Conservation (phyloP, 1,284 basidiomycete genomes). For the Cystobasidiaceae sp. region DNA sequence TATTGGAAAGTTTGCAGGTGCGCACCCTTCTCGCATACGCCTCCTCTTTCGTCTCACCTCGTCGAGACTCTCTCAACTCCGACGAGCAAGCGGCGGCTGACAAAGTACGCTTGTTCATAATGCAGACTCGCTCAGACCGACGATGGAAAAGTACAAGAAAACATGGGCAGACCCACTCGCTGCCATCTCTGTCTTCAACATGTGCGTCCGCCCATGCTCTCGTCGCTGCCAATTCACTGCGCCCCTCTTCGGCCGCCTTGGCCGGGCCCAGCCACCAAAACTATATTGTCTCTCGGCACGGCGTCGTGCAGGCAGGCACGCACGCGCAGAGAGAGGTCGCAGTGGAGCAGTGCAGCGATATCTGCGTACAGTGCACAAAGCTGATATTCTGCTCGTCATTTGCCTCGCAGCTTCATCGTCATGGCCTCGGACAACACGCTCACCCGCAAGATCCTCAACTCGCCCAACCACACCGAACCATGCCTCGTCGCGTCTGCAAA, state of each 20-base stretch:
- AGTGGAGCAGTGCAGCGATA: no score
- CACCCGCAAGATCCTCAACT: slow-evolving; percentile 88
- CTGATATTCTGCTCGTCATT: background rate
- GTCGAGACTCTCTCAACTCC: no score
- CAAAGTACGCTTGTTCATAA: no score
- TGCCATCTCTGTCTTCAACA: slow-evolving; percentile 89
- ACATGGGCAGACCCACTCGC: slow-evolving; percentile 67
- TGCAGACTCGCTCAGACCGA: slow-evolving; percentile 80
- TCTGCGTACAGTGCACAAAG: no score
- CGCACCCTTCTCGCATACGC: no score
- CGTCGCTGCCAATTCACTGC: background rate
- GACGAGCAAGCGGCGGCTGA: no score
- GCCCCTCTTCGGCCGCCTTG: background rate
- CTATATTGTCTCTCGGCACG: no score
- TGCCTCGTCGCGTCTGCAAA: slow-evolving; percentile 93
- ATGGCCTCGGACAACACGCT: slow-evolving; percentile 89
- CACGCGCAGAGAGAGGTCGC: no score
- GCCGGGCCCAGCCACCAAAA: no score
- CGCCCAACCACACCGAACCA: slow-evolving; percentile 80
- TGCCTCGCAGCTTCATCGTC: slow-evolving; percentile 73
- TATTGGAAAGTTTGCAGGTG: slow-evolving; percentile 71
- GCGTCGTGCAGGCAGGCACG: no score
- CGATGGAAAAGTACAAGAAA: slow-evolving; percentile 79
- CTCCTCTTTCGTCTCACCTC: no score
- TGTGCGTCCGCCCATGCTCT: slow-evolving; percentile 54